A percentile compares a stretch with the other conserved stretches of the same genome.
These are phyloP conservation scores for Globisporangium splendens DNA, from an alignment of 352 stramenopile genomes.

Conservation along the genomic window DNA sequence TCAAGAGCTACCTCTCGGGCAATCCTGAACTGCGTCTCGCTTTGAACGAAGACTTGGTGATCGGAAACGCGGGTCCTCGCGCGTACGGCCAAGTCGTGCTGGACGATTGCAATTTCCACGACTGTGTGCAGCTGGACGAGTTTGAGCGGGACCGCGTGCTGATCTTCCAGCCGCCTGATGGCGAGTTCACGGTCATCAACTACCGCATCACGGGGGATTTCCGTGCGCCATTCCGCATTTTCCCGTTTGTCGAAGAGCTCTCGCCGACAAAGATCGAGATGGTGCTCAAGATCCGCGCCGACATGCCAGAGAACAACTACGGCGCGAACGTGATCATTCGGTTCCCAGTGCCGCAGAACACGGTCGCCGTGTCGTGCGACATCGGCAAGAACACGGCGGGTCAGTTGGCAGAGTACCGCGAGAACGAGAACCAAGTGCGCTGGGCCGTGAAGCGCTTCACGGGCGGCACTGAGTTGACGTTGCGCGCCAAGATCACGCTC, in stretches of 20 bases:
- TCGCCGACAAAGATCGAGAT: constrained; percentile 94
- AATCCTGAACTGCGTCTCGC: constrained; percentile 96
- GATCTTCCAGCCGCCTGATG: constrained; percentile 82
- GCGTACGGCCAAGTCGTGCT: constrained; percentile 92
- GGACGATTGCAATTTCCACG: constrained; percentile 99
- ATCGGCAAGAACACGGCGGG: constrained; percentile 70
- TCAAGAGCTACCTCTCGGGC: constrained; percentile 98
- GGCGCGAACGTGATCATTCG: constrained; percentile 95
- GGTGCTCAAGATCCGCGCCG: constrained; percentile 89
- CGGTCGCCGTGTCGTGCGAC: constrained; percentile 73
- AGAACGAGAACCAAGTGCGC: constrained; percentile 94
- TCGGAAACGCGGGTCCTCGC: constrained; percentile 81
- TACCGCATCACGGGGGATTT: constrained; percentile 98
- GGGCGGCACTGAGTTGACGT: constrained; percentile 92
- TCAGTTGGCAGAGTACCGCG: constrained; percentile 94
- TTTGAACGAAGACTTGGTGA: constrained; percentile 97
- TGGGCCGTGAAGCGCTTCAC: constrained; percentile 97
- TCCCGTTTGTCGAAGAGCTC: constrained; percentile 95
- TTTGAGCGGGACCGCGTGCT: constrained; percentile 89
- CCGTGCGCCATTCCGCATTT: constrained; percentile 96
- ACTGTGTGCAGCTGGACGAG: constrained; percentile 97
- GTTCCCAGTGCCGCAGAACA: constrained; percentile 91
- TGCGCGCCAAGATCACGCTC: constrained; percentile 92
- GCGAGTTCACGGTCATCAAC: constrained; percentile 92
- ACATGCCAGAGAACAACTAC: constrained; percentile 94